These are phyloP conservation scores for Coemansia sp. DNA, from an alignment of 192 early-diverging fungal genomes.

Conservation along the genomic window DNA sequence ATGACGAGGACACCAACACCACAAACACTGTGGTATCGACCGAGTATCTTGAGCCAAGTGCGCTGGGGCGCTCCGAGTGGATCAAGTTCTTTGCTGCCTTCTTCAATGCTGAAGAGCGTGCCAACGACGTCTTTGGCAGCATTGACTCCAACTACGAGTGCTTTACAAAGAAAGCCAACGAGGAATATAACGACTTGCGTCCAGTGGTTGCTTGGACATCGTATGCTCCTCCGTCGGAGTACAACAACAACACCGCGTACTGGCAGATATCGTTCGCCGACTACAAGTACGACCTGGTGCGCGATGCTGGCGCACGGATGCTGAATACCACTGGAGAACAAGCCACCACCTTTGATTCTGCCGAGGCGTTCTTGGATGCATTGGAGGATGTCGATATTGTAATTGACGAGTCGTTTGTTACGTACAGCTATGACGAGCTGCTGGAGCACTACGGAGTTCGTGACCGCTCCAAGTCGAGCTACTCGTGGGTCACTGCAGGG, in stretches of 20 bases:
- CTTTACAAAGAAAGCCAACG: constrained; percentile 34
- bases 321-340: constrained; percentile 48
- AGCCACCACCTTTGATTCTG: constrained; percentile 37
- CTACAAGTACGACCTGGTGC: constrained; percentile 61
- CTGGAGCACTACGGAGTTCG: constrained; percentile 58
- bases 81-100: constrained; percentile 54
- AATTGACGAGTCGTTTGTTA: constrained; percentile 68
- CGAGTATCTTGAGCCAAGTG: constrained; percentile 39
- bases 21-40: constrained; percentile 35
- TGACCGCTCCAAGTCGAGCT: constrained; percentile 31
- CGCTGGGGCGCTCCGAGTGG: constrained; percentile 54
- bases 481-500: constrained; percentile 63
- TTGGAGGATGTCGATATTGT: constrained; percentile 61
- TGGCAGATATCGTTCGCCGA: constrained; percentile 58
- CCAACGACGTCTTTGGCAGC: constrained; percentile 40
- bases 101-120: constrained; percentile 54
- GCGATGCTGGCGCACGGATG: constrained; percentile 66
- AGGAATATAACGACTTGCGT: constrained; percentile 43
- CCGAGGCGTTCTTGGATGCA: constrained; percentile 53
- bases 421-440: constrained; percentile 50
- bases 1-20: constrained; percentile 25
- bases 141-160: constrained; percentile 53
- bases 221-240: constrained; percentile 58
- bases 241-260: constrained; percentile 67
- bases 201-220: constrained; percentile 63